Evolutionary conservation across 1,284 basidiomycete genomes (phyloP).

Genomic region (Leccinum pachyderme): DNA sequence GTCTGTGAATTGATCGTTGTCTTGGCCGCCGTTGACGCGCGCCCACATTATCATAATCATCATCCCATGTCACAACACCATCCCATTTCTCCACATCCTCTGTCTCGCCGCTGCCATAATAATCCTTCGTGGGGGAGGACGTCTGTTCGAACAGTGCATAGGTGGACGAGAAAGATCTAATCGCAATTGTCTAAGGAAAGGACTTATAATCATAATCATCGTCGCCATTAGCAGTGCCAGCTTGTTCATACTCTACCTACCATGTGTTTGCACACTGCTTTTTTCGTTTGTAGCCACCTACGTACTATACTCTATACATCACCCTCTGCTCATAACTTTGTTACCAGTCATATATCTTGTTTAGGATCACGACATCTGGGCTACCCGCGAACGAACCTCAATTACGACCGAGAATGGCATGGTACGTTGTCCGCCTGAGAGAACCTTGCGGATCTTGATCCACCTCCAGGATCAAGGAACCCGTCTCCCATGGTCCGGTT

Average conservation of each 20-base stretch:
- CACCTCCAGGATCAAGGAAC: background rate
- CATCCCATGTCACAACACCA: slow-evolving; percentile 2
- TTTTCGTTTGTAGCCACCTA: slow-evolving; percentile 17
- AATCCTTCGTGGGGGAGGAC: background rate
- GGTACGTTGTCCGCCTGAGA: background rate
- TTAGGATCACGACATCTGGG: background rate
- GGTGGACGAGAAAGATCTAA: slow-evolving; percentile 17
- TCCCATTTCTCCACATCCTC: slow-evolving; percentile 6
- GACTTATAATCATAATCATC: slow-evolving; percentile 18
- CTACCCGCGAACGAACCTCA: background rate
- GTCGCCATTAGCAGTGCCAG: background rate
- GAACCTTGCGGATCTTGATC: slow-evolving; percentile 9
- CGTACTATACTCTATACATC: slow-evolving; percentile 11
- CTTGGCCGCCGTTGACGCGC: background rate
- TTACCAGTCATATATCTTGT: background rate
- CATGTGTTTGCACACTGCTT: slow-evolving; percentile 1
- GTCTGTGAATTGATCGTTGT: background rate
- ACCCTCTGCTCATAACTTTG: slow-evolving; percentile 10
- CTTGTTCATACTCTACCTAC: slow-evolving; percentile 6
- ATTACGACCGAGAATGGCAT: background rate
- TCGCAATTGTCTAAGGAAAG: slow-evolving; percentile 18
- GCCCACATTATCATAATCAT: background rate
- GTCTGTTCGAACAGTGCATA: slow-evolving; percentile 7
- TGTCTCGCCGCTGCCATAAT: slow-evolving; percentile 8
- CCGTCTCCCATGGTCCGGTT: background rate